phyloP scores from a whole-genome alignment of 345 rosid genomes.

The Dovyalis caffra region DNA sequence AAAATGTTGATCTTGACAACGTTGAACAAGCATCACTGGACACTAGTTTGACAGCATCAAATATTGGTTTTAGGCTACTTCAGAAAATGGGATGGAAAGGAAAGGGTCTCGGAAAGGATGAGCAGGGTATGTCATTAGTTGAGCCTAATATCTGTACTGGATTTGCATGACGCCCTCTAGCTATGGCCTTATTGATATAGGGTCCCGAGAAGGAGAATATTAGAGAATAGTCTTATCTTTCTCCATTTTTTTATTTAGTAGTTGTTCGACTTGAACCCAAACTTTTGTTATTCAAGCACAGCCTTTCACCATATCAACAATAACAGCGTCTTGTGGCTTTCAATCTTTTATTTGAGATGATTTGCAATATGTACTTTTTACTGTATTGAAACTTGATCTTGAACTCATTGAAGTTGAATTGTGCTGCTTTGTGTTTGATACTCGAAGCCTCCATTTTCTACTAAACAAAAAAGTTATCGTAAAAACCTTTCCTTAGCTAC shows the following conservation, averaged over 20 bases:
- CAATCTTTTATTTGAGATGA: neutral
- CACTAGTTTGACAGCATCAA: slow-evolving; percentile 73
- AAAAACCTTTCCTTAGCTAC: neutral
- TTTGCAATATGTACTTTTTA: neutral
- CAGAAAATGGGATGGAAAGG: slow-evolving; percentile 99
- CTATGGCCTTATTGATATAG: too few relatives aligned
- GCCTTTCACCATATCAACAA: neutral
- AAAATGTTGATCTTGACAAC: slow-evolving; percentile 79
- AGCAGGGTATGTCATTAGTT: slow-evolving; percentile 56
- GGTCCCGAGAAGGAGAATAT: too few relatives aligned
- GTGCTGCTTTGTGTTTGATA: neutral
- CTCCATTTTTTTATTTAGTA: neutral
- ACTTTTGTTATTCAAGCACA: neutral
- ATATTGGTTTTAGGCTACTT: slow-evolving; percentile 90
- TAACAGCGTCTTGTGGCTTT: neutral
- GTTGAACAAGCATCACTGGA: slow-evolving; percentile 92
- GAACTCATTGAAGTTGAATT: neutral
- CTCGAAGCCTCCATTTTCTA: neutral
- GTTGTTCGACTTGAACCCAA: neutral
- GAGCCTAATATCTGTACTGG: neutral
- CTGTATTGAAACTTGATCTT: neutral
- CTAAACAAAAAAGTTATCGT: neutral
- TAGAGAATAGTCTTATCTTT: neutral
- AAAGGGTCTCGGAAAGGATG: slow-evolving; percentile 92
- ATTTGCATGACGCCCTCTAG: neutral